Conservation (phyloP, 2,329 filamentous ascomycete genomes). For the Botrytis byssoidea region DNA sequence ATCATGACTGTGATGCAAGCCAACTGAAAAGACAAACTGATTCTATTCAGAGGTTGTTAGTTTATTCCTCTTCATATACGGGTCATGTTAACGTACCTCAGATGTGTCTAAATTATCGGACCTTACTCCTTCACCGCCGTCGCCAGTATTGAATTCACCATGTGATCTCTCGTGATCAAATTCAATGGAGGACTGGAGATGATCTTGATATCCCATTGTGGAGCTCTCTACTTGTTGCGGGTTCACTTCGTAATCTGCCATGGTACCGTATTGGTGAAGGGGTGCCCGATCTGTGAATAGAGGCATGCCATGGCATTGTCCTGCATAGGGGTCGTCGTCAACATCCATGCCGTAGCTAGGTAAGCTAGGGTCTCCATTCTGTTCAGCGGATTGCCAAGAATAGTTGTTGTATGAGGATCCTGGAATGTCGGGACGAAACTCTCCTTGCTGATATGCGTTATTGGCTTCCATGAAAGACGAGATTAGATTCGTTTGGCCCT, state of each 20-base stretch:
- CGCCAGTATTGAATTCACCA: neutral
- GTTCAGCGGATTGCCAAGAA: neutral
- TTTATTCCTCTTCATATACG: conserved; percentile 6
- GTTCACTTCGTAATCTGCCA: neutral
- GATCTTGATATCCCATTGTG: neutral
- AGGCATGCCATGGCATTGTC: neutral
- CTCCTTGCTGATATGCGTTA: neutral
- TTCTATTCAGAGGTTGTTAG: neutral
- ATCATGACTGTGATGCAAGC: neutral
- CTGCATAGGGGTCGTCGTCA: neutral
- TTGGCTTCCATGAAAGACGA: neutral
- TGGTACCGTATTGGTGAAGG: neutral
- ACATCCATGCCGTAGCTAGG: neutral
- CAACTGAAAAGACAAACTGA: neutral
- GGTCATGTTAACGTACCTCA: conserved; percentile 8
- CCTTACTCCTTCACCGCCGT: conserved; percentile 6
- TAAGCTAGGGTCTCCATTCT: neutral
- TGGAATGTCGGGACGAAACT: neutral
- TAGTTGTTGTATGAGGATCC: neutral
- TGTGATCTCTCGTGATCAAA: conserved; percentile 3
- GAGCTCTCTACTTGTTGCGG: neutral
- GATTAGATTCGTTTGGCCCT: neutral
- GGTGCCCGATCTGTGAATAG: neutral
- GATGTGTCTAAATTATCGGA: neutral
- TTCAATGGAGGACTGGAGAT: neutral